Conservation (phyloP, 108 stramenopile genomes). For the Skeletonema potamos region DNA sequence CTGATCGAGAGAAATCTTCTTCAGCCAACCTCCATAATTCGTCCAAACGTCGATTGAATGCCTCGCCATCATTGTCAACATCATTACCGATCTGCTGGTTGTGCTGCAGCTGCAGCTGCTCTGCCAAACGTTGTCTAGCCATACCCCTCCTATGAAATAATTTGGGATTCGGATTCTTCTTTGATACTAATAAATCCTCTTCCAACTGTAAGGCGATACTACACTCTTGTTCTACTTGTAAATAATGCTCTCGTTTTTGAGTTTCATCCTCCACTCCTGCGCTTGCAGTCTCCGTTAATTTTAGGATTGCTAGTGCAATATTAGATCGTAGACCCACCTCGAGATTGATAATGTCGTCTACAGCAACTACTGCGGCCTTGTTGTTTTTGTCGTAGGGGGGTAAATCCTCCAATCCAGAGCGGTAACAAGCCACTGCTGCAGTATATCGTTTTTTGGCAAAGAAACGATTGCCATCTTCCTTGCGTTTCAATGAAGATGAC, state of each 20-base stretch:
- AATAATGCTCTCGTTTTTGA: not conserved
- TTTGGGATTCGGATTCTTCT: constrained; percentile 26
- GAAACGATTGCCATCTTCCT: constrained; percentile 19
- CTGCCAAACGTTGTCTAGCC: not conserved
- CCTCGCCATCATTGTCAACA: not conserved
- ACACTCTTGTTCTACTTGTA: constrained; percentile 12
- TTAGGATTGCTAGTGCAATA: constrained; percentile 15
- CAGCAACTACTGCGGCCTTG: too few species aligned
- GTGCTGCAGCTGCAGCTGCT: not conserved
- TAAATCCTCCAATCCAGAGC: constrained; percentile 4
- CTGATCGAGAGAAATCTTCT: constrained; percentile 3
- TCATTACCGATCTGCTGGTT: too few species aligned
- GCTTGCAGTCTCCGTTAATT: constrained; percentile 8
- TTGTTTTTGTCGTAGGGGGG: not conserved
- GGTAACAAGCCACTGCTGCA: constrained; percentile 9
- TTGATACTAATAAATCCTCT: too few species aligned
- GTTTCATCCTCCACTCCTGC: not conserved
- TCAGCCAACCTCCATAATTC: not conserved
- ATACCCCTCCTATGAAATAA: constrained; percentile 21
- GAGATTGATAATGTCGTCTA: not conserved
- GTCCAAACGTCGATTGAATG: not conserved
- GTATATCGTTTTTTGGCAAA: not conserved
- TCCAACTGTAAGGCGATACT: constrained; percentile 13
- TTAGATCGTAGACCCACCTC: constrained; percentile 36
- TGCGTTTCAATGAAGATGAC: constrained; percentile 1